Conservation (phyloP, 345 rosid species). For the Corchorus capsularis region DNA sequence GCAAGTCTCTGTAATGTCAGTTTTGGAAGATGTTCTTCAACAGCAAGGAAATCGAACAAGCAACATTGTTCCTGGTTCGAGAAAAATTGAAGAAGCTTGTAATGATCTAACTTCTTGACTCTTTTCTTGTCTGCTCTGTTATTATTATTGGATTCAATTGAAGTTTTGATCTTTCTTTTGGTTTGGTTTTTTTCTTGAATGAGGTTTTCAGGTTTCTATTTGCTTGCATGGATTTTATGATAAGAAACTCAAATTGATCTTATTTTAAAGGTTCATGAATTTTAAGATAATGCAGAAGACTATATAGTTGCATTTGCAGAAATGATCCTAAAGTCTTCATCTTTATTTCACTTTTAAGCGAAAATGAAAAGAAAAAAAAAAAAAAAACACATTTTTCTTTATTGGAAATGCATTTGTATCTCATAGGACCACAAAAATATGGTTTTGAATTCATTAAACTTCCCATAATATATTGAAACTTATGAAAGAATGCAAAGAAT, state of each 20-base stretch:
- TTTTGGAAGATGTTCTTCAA: slow-evolving; percentile 78
- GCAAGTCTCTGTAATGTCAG: slow-evolving; percentile 58
- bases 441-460: neutral
- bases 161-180: neutral
- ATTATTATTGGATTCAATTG: neutral
- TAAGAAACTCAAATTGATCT: neutral
- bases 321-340: slow-evolving; percentile 5
- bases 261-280: neutral
- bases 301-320: slow-evolving; percentile 1
- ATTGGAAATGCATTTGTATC: neutral
- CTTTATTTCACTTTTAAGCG: neutral
- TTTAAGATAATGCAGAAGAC: neutral
- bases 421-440: neutral
- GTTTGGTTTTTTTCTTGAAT: slow-evolving; percentile 2
- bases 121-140: slow-evolving; percentile 5
- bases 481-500: neutral
- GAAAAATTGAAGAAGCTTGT: slow-evolving; percentile 77
- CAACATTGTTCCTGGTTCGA: slow-evolving; percentile 49
- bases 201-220: neutral
- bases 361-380: too few relatives aligned
- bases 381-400: neutral
- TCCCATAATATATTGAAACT: neutral
- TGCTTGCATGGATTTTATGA: neutral
- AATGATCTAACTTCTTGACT: slow-evolving; percentile 24
- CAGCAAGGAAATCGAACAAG: slow-evolving; percentile 48